These are phyloP conservation scores for Telfairia occidentalis DNA, from an alignment of 331 rosid genomes.

Conservation along the genomic window DNA sequence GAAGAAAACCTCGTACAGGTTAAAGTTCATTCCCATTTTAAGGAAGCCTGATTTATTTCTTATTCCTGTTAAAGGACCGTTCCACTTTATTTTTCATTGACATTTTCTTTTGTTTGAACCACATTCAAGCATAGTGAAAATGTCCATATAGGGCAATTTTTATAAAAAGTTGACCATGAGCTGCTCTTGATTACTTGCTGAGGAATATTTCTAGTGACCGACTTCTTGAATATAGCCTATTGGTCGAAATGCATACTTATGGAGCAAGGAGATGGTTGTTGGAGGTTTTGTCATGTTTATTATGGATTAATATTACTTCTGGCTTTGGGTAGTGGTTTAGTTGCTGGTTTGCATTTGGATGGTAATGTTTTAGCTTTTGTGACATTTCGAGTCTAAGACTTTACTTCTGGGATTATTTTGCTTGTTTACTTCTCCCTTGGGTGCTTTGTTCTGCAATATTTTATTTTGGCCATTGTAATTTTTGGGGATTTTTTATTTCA, in stretches of 20 bases:
- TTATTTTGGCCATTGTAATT: no score
- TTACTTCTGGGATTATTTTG: no score
- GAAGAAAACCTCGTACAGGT: slow-evolving; percentile 82
- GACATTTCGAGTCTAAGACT: no score
- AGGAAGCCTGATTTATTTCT: background rate
- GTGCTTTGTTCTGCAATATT: no score
- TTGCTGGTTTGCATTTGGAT: no score
- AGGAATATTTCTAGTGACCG: background rate
- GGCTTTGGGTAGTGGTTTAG: no score
- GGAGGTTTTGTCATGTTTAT: background rate
- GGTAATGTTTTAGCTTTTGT: no score
- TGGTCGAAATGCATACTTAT: background rate
- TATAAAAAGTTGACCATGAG: background rate
- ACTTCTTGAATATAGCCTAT: background rate
- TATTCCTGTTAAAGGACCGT: background rate
- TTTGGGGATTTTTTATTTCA: no score
- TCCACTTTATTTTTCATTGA: background rate
- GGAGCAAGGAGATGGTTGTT: background rate
- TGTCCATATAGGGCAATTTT: background rate
- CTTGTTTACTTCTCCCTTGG: no score
- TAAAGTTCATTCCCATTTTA: background rate
- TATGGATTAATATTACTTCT: no score
- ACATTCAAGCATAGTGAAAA: background rate
- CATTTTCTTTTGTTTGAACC: background rate
- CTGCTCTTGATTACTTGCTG: background rate